Base-by-base conservation (phyloP, 305 asterid species). In the Fraxinus platypoda region DNA sequence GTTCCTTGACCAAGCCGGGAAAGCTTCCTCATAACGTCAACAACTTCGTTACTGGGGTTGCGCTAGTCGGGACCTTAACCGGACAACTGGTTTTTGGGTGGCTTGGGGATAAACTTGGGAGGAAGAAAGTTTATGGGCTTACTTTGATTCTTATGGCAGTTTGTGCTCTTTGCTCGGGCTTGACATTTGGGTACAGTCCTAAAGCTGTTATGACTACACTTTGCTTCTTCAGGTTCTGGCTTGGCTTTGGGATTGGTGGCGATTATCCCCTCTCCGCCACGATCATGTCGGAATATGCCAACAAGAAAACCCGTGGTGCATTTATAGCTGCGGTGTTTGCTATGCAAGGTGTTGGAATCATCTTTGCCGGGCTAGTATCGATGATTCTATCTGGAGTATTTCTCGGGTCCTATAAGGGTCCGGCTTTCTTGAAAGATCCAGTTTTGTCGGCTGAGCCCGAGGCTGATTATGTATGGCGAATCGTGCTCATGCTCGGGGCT, bases 321-420 rank as follows among this genome's bases (percentile, higher is more conserved):
- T 88, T 91, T 77, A 91, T 89, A 6, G 93, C 92, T 1, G 94
- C 94, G 3, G 95, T 91, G 4, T 91, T 90, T 3, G 94, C 92
- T 0, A 91, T 91, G 95, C 95, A 91, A 70, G 95, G 95, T 0
- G 95, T 91, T 3, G 94, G 95, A 25, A 90, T 91, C 85, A 85
- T 91, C 38, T 92, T 90, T 52, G 95, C 95, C 0, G 92, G 95
- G 3, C 87, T 92, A 0, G 95, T 92, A 7, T 90, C 94, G 3
- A 86, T 92, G 95, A 92, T 84, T 25, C 4, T 88, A 7, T 88
- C 93, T 0, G 86, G 83, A 23, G 1, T 90, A 30, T 92, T 92
- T 74, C 83, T 92, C 0, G 13, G 6, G 9, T 0, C 3, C 0
- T 86, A 87, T 43, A 85, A n/a, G 0, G 90, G 90, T 15, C 87